Base-by-base conservation (phyloP, 164 flowering plant genomes). In the Chloranthus sessilifolius region DNA sequence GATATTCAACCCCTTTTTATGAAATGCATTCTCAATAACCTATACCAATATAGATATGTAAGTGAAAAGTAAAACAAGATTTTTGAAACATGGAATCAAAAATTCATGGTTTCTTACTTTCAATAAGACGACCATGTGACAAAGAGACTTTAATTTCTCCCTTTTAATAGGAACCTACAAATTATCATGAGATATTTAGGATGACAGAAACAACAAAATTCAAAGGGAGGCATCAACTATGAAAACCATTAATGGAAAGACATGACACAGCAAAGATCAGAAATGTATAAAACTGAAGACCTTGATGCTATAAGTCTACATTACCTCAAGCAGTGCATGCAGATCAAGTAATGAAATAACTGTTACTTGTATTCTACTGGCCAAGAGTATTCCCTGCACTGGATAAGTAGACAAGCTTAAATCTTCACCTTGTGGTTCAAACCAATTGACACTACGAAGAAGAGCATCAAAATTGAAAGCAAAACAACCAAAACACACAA, bases 321-420 rank as follows among this genome's bases (percentile, higher is more conserved):
- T 42, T 50, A 65, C 69, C 69, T 65, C 57, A 29, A 65, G 53
- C 36, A 50, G 20, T 39, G 61, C 30, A 60, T 65, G 69, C 21
- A 65, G 57, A 51, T 65, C 69, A 50, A 65, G 50, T 58, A 65
- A 36, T 16, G 69, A 37, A 9, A 40, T 50, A 23, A 42, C 40
- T 47, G 55, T 38, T 21, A 45, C 34, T 51, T 60, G 69, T 44
- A 65, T 53, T 51, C 61, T 60, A 28, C 41, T 55, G 35, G 69
- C 65, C 33, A 65, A 20, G 24, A 60, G 50, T 50, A 65, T 50
- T 50, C 69, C 65, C 69, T 60, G 69, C 65, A 55, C 59, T 59
- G 62, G 62, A 57, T 57, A 52, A 15, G 50, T 7, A 41, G 44
- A 57, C 16, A 49, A 41, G 38, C 47, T 46, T 58, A 47, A 58